phyloP scores from a whole-genome alignment of 768 basidiomycete genomes.

The Mrakia frigida region DNA sequence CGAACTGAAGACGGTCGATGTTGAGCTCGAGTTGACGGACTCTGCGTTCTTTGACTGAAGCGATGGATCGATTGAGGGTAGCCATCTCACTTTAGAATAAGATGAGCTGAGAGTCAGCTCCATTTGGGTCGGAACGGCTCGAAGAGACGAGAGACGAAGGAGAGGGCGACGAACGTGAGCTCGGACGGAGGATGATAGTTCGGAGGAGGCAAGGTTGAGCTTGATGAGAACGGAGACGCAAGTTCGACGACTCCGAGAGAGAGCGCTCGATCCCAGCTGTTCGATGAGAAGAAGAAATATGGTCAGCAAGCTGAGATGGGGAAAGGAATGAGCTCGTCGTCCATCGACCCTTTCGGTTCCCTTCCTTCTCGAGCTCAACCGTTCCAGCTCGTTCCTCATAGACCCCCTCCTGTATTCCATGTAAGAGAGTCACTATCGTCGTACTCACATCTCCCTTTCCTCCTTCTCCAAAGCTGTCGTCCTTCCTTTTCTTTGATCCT shows the following conservation, averaged over 20 bases:
- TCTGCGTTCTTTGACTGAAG: background rate
- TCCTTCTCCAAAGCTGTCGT: background rate
- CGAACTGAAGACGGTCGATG: conserved; percentile 15
- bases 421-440: too few relatives aligned
- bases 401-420: too few relatives aligned
- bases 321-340: background rate
- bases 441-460: conserved; percentile 12
- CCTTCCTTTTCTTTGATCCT: background rate
- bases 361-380: background rate
- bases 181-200: background rate
- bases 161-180: background rate
- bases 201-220: background rate
- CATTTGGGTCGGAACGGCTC: background rate
- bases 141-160: background rate
- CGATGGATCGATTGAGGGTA: background rate
- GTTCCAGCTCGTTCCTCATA: background rate
- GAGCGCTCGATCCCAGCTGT: conserved; percentile 7
- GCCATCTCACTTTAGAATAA: background rate
- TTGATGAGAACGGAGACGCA: background rate
- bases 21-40: conserved; percentile 18
- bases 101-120: background rate
- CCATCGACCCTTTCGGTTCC: background rate
- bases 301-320: background rate
- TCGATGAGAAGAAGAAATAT: background rate
- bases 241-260: background rate